Evolutionary conservation across 2,329 filamentous ascomycete species (phyloP), one percentile per base, ranked within the genome.

Genomic region (Alternaria novae-zelandiae): DNA sequence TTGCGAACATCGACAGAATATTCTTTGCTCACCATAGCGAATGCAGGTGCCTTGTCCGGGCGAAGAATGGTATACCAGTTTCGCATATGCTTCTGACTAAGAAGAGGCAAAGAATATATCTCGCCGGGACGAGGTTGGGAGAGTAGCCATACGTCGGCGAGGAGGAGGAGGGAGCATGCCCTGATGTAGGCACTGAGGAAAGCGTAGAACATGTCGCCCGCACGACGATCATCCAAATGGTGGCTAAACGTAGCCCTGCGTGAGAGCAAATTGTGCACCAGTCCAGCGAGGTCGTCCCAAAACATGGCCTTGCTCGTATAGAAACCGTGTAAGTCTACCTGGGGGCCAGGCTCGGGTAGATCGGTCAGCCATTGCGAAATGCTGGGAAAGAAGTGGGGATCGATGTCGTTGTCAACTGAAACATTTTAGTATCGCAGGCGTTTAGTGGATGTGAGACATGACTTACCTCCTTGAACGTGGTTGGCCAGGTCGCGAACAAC

Each of bases 231-330:
- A 47, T 72, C 67, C 54, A 75, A 73, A 5, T 68, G 53, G 17
- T 76, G 74, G 7, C 75, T 76, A 26, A 79, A 75, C 3, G 75
- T 67, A 36, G 64, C 66, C 71, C 73, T 75, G 57, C 76, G 70
- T 15, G 45, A 58, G 7, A 79, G 56, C 17, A 79, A 47, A 53
- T 71, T 76, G 54, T 69, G 65, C 30, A 77, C 70, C 30, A 80
- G 57, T 25, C 54, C 51, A 20, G 70, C 68, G 11, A 80, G 71
- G 15, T 78, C 75, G n/a, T 77, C 73, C 78, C 78, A 80, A 55
- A 79, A 79, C 2, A 50, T n/a, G 8, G 61, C 55, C 59, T 74
- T 74, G 56, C 70, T 65, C n/a, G 70, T 43, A 51, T 73, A 80
- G 62, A 75, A 75, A 50, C 54, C 62, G 7, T 66, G 61, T 21